These are phyloP conservation scores for Gelatoporia subvermispora DNA, from an alignment of 768 basidiomycete species.

Conservation along the genomic window DNA sequence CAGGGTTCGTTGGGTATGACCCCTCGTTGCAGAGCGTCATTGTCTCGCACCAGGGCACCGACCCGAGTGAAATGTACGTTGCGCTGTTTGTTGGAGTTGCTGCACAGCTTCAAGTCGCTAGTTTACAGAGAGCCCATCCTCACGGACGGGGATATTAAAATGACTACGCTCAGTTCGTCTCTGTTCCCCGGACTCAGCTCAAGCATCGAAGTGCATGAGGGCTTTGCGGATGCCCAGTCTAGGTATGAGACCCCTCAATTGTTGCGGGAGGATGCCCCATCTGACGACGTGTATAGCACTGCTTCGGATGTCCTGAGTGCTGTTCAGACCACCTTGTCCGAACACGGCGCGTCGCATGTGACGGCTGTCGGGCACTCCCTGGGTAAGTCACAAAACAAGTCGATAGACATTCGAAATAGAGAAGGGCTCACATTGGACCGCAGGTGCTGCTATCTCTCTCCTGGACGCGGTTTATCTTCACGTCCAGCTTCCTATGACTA, in stretches of 20 bases:
- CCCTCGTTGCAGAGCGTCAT: constrained; percentile 30
- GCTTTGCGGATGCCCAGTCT: constrained; percentile 43
- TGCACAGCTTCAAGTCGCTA: too few relatives aligned
- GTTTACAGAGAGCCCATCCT: constrained; percentile 33
- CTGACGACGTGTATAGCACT: constrained; percentile 22
- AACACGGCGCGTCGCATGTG: constrained; percentile 30
- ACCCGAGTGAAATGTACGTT: constrained; percentile 26
- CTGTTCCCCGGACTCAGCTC: constrained; percentile 49
- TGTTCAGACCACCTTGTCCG: constrained; percentile 36
- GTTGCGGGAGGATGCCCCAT: background rate
- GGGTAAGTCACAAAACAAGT: too few relatives aligned
- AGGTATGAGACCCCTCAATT: constrained; percentile 26
- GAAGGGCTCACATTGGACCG: too few relatives aligned
- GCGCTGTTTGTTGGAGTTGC: background rate
- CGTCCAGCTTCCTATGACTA: constrained; percentile 38
- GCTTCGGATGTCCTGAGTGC: constrained; percentile 39
- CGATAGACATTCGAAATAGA: too few relatives aligned
- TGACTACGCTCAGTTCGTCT: constrained; percentile 27
- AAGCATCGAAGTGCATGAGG: constrained; percentile 38
- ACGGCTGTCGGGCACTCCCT: constrained; percentile 43
- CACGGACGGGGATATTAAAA: constrained; percentile 38
- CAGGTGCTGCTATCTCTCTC: constrained; percentile 49
- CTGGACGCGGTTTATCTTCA: constrained; percentile 50
- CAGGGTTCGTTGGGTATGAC: constrained; percentile 54
- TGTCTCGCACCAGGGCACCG: constrained; percentile 35